Conservation (phyloP, 371 early-diverging fungal genomes). For the Entomophthora muscae region DNA sequence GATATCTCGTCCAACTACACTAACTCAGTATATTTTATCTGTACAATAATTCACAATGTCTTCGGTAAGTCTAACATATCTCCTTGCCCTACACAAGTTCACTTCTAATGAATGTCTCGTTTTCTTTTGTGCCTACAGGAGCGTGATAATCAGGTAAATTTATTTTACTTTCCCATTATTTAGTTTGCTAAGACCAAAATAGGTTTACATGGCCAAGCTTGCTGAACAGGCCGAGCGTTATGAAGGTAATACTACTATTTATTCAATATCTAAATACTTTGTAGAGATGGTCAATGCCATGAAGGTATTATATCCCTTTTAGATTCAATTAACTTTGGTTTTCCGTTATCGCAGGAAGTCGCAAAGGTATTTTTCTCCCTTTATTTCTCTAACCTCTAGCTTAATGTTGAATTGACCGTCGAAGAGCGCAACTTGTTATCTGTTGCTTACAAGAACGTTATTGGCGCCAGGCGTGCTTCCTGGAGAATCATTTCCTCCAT, state of each 20-base stretch:
- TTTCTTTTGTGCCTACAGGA: constrained; percentile 10
- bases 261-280: background rate
- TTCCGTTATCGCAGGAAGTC: constrained; percentile 10
- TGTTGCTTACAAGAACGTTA: constrained; percentile 95
- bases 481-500: constrained; percentile 92
- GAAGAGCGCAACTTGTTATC: constrained; percentile 91
- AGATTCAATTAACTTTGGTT: background rate
- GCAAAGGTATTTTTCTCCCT: constrained; percentile 11
- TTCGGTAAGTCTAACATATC: background rate
- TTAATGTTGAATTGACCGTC: constrained; percentile 46
- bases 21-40: background rate
- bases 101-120: background rate
- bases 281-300: constrained; percentile 68
- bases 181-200: constrained; percentile 4
- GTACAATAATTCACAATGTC: background rate
- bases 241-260: constrained; percentile 32
- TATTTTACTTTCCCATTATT: constrained; percentile 4
- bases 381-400: constrained; percentile 15
- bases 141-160: constrained; percentile 14
- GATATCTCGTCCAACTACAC: background rate
- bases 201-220: constrained; percentile 88
- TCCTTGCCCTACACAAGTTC: background rate
- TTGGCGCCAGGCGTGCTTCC: constrained; percentile 89
- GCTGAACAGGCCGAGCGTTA: constrained; percentile 99
- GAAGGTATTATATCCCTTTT: constrained; percentile 31